Base-by-base conservation (phyloP, 805 yeast genomes). In the Ogataea ganodermae region DNA sequence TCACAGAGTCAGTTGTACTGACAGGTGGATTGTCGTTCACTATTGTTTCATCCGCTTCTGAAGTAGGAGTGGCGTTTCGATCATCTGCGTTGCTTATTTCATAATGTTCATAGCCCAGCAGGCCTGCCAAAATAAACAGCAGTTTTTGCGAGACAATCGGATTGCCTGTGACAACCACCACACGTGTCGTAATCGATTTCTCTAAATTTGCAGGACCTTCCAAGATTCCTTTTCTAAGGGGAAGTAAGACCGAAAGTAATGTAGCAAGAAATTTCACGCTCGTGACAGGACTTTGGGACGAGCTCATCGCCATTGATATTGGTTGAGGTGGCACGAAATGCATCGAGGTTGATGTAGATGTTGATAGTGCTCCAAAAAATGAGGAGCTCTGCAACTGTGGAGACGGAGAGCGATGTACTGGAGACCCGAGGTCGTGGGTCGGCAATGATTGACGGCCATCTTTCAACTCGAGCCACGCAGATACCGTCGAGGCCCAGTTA, bases 131-230 rank as follows among this genome's bases (percentile, higher is more conserved):
- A 8, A 79, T 77, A 45, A 78, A 76, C 0, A 79, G 65, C 42
- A 79, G 64, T 55, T 78, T 78, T 51, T 79, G 80, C 4, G 83
- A 81, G 4, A 79, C 80, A 23, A 71, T 72, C 2, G 83, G 81
- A 51, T 79, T 79, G 7, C 80, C 79, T 0, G 83, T 79, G 71
- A 76, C 74, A 2, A 79, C 66, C 3, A 79, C 79, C 1, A 79
- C 69, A 37, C 83, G 59, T 2, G 72, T 65, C 6, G 71, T 56
- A 23, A 65, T 66, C 27, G 58, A 56, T 1, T 58, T 48, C 1
- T 40, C 22, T 10, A 47, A 43, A 13, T 54, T 49, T 30, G 59
- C 53, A 0, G 80, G 77, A 35, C 67, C 70, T 6, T 52, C 44
- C 35, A 77, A 60, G 46, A 70, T 65, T 2, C 62, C 47, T 8